Percentiles rank a stretch among this genome's conserved stretches.
Evolutionary conservation across 345 rosid species (phyloP).

Genomic region (Citrus hindsii): DNA sequence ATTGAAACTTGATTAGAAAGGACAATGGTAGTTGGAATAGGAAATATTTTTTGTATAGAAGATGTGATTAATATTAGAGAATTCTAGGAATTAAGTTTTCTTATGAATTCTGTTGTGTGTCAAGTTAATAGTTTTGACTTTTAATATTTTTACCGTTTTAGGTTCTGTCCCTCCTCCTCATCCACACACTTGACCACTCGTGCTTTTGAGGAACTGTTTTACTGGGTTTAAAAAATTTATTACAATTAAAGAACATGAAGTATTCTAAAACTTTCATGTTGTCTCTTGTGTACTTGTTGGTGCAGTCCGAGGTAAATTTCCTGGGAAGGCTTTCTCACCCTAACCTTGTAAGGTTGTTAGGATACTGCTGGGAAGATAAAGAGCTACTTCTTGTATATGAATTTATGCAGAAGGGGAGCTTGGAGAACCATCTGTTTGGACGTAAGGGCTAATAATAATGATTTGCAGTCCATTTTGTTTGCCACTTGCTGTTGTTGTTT

Average conservation of each 20-base stretch:
- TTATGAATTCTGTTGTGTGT: background rate
- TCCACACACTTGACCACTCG: background rate
- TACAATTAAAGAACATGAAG: too few species aligned
- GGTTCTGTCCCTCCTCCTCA: background rate
- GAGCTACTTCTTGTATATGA: constrained; percentile 88
- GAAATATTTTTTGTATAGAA: background rate
- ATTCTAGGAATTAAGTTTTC: background rate
- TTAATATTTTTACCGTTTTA: background rate
- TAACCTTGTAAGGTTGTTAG: constrained; percentile 75
- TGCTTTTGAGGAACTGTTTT: background rate
- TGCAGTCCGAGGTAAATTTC: constrained; percentile 80
- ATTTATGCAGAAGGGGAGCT: constrained; percentile 92
- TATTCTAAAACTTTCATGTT: background rate
- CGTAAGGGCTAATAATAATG: constrained; percentile 38
- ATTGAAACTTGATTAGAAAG: background rate
- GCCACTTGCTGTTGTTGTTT: background rate
- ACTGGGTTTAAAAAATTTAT: background rate
- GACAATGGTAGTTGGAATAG: background rate
- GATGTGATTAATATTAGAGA: background rate
- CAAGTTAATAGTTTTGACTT: background rate
- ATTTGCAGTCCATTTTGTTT: background rate
- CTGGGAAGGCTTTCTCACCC: constrained; percentile 89
- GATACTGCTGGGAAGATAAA: constrained; percentile 75
- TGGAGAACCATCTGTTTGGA: constrained; percentile 91
- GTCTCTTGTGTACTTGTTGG: constrained; percentile 9